Conservation (phyloP, 2,329 filamentous ascomycete species). For the Ophiobolus disseminans region DNA sequence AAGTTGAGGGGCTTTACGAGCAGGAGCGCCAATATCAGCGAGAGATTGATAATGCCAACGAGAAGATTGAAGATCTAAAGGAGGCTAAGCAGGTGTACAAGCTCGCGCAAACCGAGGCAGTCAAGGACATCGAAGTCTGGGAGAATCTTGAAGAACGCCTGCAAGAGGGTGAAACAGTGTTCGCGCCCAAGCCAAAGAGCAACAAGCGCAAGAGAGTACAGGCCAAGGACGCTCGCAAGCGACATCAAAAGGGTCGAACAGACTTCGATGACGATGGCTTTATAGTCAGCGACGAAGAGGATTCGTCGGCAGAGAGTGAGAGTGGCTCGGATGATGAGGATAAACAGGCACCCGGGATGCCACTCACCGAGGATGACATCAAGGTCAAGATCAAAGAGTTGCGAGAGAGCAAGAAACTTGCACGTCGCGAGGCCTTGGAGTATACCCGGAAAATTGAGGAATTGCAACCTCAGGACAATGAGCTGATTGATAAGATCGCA, state of each 20-base stretch:
- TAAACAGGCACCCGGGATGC: conserved; percentile 31
- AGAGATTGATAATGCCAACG: conserved; percentile 22
- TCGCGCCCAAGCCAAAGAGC: conserved; percentile 38
- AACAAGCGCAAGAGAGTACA: conserved; percentile 53
- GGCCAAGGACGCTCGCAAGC: conserved; percentile 25
- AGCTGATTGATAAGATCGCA: conserved; percentile 37
- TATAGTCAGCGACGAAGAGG: conserved; percentile 26
- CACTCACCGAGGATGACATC: conserved; percentile 52
- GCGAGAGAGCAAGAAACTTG: conserved; percentile 52
- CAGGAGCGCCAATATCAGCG: conserved; percentile 23
- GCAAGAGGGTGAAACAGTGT: conserved; percentile 53
- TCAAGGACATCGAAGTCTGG: conserved; percentile 56
- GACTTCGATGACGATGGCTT: conserved; percentile 28
- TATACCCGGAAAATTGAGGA: conserved; percentile 41
- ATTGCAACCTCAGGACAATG: conserved; percentile 35
- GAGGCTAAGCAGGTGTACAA: conserved; percentile 46
- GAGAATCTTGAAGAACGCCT: conserved; percentile 50
- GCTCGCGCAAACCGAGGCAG: conserved; percentile 45
- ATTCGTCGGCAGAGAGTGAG: conserved; percentile 30
- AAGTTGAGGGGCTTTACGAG: conserved; percentile 37
- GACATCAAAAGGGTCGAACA: conserved; percentile 8
- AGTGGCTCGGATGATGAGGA: conserved; percentile 31
- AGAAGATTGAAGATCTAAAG: conserved; percentile 34
- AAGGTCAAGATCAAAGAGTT: conserved; percentile 54
- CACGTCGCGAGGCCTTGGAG: conserved; percentile 38